These are phyloP conservation scores for Penicillium lagena DNA, from an alignment of 495 filamentous ascomycete species.

Conservation along the genomic window DNA sequence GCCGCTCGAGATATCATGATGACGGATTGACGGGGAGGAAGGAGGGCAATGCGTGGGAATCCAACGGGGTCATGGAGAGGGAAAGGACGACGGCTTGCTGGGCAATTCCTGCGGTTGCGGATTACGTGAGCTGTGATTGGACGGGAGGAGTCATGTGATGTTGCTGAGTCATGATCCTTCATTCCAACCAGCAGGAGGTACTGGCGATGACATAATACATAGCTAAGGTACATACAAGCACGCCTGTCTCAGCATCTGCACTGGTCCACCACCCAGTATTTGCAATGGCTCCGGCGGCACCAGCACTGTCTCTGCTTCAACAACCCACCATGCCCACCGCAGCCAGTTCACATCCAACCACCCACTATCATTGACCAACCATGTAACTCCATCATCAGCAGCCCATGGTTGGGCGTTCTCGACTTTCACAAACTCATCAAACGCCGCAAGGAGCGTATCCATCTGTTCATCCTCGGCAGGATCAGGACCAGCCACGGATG, in stretches of 20 bases:
- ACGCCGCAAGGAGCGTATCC: conserved; percentile 7
- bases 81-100: conserved; percentile 24
- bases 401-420: conserved; percentile 6
- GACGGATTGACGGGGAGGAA: conserved; percentile 7
- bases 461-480: conserved; percentile 17
- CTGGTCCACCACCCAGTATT: conserved; percentile 18
- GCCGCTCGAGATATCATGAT: conserved; percentile 47
- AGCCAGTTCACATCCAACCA: conserved; percentile 39
- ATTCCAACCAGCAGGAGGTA: background rate
- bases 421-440: conserved; percentile 14
- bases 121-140: conserved; percentile 36
- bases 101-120: conserved; percentile 43
- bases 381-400: conserved; percentile 8
- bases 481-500: conserved; percentile 4
- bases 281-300: conserved; percentile 31
- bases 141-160: conserved; percentile 16
- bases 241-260: conserved; percentile 27
- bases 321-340: conserved; percentile 34
- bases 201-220: conserved; percentile 5
- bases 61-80: conserved; percentile 14
- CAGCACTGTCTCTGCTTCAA: conserved; percentile 33
- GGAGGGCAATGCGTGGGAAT: conserved; percentile 21
- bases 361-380: conserved; percentile 19
- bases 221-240: conserved; percentile 35
- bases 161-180: conserved; percentile 14